phyloP scores from a whole-genome alignment of 331 rosid species.

The Erythrophleum ivorense region DNA sequence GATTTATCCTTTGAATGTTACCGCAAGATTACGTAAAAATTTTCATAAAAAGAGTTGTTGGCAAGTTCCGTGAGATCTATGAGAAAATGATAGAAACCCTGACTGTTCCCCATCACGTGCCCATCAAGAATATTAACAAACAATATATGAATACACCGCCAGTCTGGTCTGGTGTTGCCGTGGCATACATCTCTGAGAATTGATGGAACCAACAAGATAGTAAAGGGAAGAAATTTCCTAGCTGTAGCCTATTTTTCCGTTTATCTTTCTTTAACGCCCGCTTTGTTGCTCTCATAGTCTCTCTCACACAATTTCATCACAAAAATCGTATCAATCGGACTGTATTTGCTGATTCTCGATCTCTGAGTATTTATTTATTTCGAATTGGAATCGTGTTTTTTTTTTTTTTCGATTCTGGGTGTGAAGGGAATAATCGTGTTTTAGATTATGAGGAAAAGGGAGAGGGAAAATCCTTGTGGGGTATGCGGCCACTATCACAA shows the following conservation, averaged over 20 bases:
- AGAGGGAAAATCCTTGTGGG: slow-evolving; percentile 98
- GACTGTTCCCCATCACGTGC: slow-evolving; percentile 38
- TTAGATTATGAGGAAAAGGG: slow-evolving; percentile 86
- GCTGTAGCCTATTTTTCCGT: not conserved
- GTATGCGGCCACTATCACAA: slow-evolving; percentile 98
- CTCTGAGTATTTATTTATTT: slow-evolving; percentile 45
- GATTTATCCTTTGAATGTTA: not conserved
- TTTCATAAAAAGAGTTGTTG: not conserved
- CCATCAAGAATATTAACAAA: slow-evolving; percentile 26
- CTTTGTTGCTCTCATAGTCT: not conserved
- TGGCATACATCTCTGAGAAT: not conserved
- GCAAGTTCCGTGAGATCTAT: slow-evolving; percentile 36
- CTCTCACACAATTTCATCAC: not conserved
- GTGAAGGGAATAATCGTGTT: slow-evolving; percentile 34
- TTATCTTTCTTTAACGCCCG: not conserved
- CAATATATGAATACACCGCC: slow-evolving; percentile 2
- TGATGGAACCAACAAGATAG: slow-evolving; percentile 1
- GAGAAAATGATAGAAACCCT: slow-evolving; percentile 31
- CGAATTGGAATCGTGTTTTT: slow-evolving; percentile 18
- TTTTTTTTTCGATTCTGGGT: slow-evolving; percentile 46
- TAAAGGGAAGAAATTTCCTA: slow-evolving; percentile 9
- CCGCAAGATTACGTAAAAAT: not conserved
- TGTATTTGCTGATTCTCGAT: slow-evolving; percentile 35
- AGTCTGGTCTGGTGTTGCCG: not conserved
- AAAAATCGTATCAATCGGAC: not conserved